Base-by-base conservation (phyloP, 2,329 filamentous ascomycete species). In the Alternaria tenuissima region DNA sequence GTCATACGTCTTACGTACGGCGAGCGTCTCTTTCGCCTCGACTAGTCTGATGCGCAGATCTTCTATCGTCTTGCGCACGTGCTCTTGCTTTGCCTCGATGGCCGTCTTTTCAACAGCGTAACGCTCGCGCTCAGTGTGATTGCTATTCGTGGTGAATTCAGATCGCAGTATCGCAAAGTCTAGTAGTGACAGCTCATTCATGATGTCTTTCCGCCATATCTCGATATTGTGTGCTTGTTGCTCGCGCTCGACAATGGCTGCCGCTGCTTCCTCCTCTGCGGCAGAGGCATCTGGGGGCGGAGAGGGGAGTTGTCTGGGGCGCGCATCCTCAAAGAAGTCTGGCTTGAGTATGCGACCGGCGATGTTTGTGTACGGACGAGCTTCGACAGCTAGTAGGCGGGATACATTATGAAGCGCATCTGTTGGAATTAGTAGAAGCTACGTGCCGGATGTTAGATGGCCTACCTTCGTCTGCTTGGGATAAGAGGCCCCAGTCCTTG, bases 361-460 rank as follows among this genome's bases (percentile, higher is more conserved):
- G 61, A 97, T 88, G 62, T 94, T 90, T 78, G 92, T 92, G 82
- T 96, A 97, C 0, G 93, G 93, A 59, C 93, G 93, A 75, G 96
- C 92, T 82, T 98, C 94, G 62, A 97, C 90, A 65, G 92, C 91
- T 38, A 97, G 86, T 4, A 97, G 90, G 42, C 94, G 92, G 30
- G 87, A 86, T 46, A 77, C 70, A 74, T 94, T 94, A 82, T 97
- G 94, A 38, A 97, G 89, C 65, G 93, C 89, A 77, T 93, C 90
- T 89, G 70, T 11, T 18, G 7, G 28, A 16, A 62, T 76, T 36
- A 71, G 63, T 52, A 36, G 44, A 24, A 62, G 57, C 22, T 42
- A 26, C 11, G 11, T 39, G 20, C n/a, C 12, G 18, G 14, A 6
- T 20, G 12, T 1, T 7, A 22, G 56, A 24, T 22, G 16, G 24